Base-by-base conservation (phyloP, 1,284 basidiomycete species). In the Tremellales sp. region DNA sequence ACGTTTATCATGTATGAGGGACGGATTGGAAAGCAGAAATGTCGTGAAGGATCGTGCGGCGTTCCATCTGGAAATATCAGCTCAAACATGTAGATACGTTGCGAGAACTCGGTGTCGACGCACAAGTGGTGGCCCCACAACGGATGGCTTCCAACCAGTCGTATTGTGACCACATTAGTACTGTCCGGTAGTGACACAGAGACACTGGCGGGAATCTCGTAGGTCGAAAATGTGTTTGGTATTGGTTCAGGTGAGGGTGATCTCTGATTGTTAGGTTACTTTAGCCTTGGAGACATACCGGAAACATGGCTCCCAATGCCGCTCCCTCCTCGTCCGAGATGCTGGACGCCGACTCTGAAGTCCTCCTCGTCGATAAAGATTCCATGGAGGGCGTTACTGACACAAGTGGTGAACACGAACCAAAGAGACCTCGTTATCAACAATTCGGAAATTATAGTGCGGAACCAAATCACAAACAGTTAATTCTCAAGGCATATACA, bases 101-200 rank as follows among this genome's bases (percentile, higher is more conserved):
- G 16, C 10, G 14, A 29, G 16, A 29, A 38, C 18, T 19, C 8
- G 21, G 35, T n/a, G 31, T 8, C 24, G 21, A 74, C 83, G 67
- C 68, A 92, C 84, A 94, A 71, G 61, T 92, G 78, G 69, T 95
- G 88, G 1, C 84, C 91, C 92, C 92, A 97, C 5, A 95, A 75
- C 2, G 91, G 87, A 66, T 95, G 90, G 3, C 78, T 80, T 3
- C 92, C 91, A 0, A 95, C 88, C 7, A 95, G 78, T 46, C 82
- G 76, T 39, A 94, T 83, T 4, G 75, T 70, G 9, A 93, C 73
- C 24, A 78, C 68, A 0, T 51, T 45, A 47, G 64, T 48, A 2
- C 52, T 53, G 1, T 48, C 43, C 18, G 45, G 36, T 10, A 63
- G 33, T 7, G 31, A 33, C 6, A 60, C 39, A 4, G 50, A 37